Evolutionary conservation across 768 basidiomycete genomes (phyloP).

Genomic region (Leccinum arenicola): DNA sequence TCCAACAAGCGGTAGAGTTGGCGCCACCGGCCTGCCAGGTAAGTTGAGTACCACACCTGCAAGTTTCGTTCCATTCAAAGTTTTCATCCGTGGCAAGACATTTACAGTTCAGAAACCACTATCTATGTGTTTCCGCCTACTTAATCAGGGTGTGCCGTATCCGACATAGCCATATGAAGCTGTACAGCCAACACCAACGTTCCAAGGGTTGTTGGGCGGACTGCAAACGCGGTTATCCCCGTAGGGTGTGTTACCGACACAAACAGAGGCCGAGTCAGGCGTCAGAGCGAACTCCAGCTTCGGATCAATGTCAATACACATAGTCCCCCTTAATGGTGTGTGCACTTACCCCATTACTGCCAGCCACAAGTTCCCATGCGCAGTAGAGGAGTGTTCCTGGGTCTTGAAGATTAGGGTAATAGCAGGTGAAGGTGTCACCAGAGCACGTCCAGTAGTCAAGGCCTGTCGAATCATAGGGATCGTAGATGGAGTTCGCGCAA

Average conservation of each 20-base stretch:
- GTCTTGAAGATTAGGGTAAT: constrained; percentile 5
- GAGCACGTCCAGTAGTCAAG: constrained; percentile 12
- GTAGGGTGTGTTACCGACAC: not conserved
- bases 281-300: constrained; percentile 1
- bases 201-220: constrained; percentile 8
- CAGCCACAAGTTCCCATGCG: not conserved
- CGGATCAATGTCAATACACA: not conserved
- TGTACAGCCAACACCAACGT: not conserved
- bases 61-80: no score
- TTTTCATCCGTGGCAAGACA: no score
- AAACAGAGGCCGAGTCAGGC: constrained; percentile 2
- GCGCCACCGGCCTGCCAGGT: no score
- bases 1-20: no score
- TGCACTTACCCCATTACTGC: not conserved
- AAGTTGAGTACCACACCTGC: no score
- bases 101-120: no score
- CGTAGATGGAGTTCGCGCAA: constrained; percentile 5
- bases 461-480: not conserved
- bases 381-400: constrained; percentile 9
- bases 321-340: not conserved
- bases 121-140: no score
- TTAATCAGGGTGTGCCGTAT: not conserved
- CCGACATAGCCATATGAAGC: not conserved
- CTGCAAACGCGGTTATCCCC: constrained; percentile 4
- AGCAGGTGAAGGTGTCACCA: constrained; percentile 7